phyloP scores from a whole-genome alignment of 345 rosid genomes.

The Psidium friedrichsthalianum region DNA sequence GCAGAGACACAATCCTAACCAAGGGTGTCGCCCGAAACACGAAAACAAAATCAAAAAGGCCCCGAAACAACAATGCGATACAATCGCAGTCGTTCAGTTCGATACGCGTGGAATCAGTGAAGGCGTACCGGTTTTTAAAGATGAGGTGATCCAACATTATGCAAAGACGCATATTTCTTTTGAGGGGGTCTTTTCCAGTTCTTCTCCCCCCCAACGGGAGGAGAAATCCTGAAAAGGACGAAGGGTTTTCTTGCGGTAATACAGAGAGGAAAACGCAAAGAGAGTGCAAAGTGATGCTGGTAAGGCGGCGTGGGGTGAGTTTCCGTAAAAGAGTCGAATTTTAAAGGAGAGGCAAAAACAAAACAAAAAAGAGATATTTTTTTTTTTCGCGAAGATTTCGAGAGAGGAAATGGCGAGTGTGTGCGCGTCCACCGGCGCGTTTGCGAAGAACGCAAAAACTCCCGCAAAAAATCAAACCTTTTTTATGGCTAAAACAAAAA shows the following conservation, averaged over 20 bases:
- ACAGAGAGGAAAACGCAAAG: neutral
- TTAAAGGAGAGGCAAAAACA: neutral
- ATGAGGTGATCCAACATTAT: neutral
- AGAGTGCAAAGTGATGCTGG: neutral
- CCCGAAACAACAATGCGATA: neutral
- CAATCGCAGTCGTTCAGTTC: neutral
- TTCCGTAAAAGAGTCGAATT: neutral
- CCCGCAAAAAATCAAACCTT: neutral
- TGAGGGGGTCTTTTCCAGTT: neutral
- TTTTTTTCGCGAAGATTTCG: neutral
- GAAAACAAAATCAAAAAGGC: neutral
- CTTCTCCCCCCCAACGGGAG: neutral
- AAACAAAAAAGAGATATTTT: neutral
- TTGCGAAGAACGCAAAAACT: neutral
- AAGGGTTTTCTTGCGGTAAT: neutral
- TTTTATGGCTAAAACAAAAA: neutral
- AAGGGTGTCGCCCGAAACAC: neutral
- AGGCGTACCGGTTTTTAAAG: neutral
- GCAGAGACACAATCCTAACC: neutral
- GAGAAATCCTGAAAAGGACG: neutral
- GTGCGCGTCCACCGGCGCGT: neutral
- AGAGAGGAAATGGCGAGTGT: neutral
- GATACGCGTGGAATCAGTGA: neutral
- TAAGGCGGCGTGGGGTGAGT: conserved; percentile 3
- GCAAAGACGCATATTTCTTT: neutral